phyloP scores from a whole-genome alignment of 2,329 filamentous ascomycete genomes.

The Botrytis cinerea region DNA sequence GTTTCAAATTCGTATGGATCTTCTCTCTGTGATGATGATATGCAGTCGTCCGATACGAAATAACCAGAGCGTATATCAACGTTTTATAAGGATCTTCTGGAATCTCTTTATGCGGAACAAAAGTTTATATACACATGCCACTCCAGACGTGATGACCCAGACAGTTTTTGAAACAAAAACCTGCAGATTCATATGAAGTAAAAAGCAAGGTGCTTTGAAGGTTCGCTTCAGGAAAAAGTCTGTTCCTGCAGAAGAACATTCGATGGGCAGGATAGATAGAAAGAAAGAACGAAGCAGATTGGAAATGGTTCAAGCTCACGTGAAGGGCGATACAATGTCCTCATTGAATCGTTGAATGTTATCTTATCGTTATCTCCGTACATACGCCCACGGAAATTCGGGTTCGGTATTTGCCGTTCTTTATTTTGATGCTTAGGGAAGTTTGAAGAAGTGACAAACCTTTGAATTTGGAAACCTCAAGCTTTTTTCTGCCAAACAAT shows the following conservation, averaged over 20 bases:
- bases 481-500: conserved; percentile 5
- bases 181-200: background rate
- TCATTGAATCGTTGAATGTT: background rate
- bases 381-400: background rate
- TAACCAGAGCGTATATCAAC: background rate
- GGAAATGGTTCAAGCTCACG: background rate
- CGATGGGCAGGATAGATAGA: background rate
- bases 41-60: background rate
- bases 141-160: background rate
- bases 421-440: conserved; percentile 18
- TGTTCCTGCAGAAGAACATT: background rate
- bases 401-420: conserved; percentile 18
- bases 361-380: conserved; percentile 8
- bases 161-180: background rate
- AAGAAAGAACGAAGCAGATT: background rate
- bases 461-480: conserved; percentile 7
- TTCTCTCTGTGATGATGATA: background rate
- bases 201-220: background rate
- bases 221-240: background rate
- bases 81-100: background rate
- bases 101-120: background rate
- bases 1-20: background rate
- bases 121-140: background rate
- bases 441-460: conserved; percentile 21
- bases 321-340: background rate